Evolutionary conservation across 805 yeast species (phyloP), one percentile per base, ranked within the genome.

Genomic region (Ogataea methanolica): DNA sequence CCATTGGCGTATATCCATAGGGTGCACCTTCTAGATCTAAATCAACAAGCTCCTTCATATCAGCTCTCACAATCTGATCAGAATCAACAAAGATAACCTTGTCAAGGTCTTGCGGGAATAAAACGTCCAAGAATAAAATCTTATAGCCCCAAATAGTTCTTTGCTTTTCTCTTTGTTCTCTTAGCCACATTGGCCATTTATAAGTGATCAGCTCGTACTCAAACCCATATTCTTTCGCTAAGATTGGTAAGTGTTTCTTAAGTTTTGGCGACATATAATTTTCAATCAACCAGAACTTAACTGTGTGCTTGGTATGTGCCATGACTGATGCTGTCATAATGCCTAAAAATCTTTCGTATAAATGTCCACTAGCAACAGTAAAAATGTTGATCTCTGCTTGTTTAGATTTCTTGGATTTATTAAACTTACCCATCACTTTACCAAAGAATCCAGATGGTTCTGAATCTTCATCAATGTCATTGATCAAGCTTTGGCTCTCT

Each of bases 181-280:
- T 75, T 19, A 92, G 70, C 96, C 97, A 92, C 9, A 72, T 64
- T 14, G 99, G 99, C 99, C 99, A 92, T 52, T 85, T 84, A 64
- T 87, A 92, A 1, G 85, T 79, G n/a, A 94, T 72, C 40, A 89
- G 66, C 57, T 89, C 92, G 59, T 83, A 87, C 42, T 83, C 76
- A 59, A 88, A 85, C 1, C 80, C 79, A 58, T 77, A 79, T 45
- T 75, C 60, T 16, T 69, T 63, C 0, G 95, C 83, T 46, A 88
- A 58, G 15, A 59, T 53, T 0, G 88, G 86, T n/a, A 88, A 60
- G 42, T 80, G 75, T 29, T 68, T 59, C 60, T 78, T 82, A 59
- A 91, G 81, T 3, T 79, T 68, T 36, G 90, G 83, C 22, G 95
- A 83, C 73, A 88, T 71, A 59, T 80, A 88, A 63, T 87, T 85